These are phyloP conservation scores for Fusarium sp. DNA, from an alignment of 2,329 filamentous ascomycete genomes.

Conservation along the genomic window DNA sequence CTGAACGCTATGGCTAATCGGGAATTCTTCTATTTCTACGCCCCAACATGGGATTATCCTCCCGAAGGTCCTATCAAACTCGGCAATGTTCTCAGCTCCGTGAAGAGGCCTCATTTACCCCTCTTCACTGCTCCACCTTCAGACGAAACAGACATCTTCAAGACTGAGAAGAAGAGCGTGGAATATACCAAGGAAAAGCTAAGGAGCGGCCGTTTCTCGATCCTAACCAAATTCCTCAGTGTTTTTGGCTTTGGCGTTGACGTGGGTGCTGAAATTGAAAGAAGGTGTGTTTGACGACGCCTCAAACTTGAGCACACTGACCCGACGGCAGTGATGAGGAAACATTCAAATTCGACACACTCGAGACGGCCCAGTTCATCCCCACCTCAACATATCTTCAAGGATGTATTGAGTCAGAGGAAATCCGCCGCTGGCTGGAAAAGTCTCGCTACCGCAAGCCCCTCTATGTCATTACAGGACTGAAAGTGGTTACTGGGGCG, in stretches of 20 bases:
- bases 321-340: conserved; percentile 7
- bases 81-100: conserved; percentile 28
- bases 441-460: conserved; percentile 12
- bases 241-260: conserved; percentile 12
- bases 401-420: background rate
- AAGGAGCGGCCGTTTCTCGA: conserved; percentile 6
- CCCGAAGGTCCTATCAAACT: conserved; percentile 17
- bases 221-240: conserved; percentile 19
- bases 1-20: conserved; percentile 7
- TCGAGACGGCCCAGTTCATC: conserved; percentile 25
- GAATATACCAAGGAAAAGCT: conserved; percentile 21
- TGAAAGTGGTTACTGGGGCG: conserved; percentile 19
- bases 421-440: conserved; percentile 1
- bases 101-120: conserved; percentile 25
- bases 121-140: background rate
- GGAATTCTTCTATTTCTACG: conserved; percentile 16
- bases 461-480: conserved; percentile 27
- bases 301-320: background rate
- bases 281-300: background rate
- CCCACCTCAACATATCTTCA: conserved; percentile 14
- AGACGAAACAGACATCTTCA: background rate
- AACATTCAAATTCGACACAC: conserved; percentile 3
- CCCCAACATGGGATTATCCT: conserved; percentile 10
- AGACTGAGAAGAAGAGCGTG: conserved; percentile 5
- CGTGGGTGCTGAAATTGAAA: conserved; percentile 6